Evolutionary conservation across 2,329 filamentous ascomycete species (phyloP), one percentile per base, ranked within the genome.

Genomic region (Diaporthe ilicicola): DNA sequence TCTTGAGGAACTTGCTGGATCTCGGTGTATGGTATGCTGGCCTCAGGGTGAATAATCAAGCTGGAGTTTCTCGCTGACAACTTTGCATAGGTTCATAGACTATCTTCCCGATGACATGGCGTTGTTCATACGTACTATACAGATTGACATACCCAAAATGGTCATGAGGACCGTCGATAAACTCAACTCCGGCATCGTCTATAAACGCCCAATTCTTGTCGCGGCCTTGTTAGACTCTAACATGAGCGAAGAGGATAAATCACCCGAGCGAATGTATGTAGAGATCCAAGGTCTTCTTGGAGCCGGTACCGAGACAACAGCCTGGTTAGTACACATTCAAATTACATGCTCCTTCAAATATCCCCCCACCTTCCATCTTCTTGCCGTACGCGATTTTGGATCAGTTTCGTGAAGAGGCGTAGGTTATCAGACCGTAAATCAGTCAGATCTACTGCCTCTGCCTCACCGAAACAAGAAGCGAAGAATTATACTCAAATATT

Each of bases 291-390:
- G n/a, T 6, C 17, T 61, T 17, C 39, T 69, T 17, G 66, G 66
- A 19, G 53, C 66, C 8, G 53, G 66, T 27, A 55, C 66, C 8
- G 66, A 69, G 46, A 69, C 66, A 15, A 59, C 66, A 32, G 46
- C 51, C n/a, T 69, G 66, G 66, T 55, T 3, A 13, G 59, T 62
- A 10, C 10, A n/a, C n/a, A n/a, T n/a, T n/a, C n/a, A n/a, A n/a
- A n/a, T n/a, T n/a, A n/a, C n/a, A n/a, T n/a, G n/a, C n/a, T n/a
- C n/a, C n/a, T 46, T 15, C 8, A 15, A 15, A 13, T 12, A 6
- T 15, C 12, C 44, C 2, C 29, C 4, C 10, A 17, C 29, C 8
- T 19, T 32, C 13, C 39, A 2, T 22, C 29, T n/a, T 2, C 6
- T 48, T 62, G 34, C 7, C 39, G 3, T 34, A 2, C 37, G 37